Conservation (phyloP, 2,329 filamentous ascomycete species). For the Trichoderma koningii region DNA sequence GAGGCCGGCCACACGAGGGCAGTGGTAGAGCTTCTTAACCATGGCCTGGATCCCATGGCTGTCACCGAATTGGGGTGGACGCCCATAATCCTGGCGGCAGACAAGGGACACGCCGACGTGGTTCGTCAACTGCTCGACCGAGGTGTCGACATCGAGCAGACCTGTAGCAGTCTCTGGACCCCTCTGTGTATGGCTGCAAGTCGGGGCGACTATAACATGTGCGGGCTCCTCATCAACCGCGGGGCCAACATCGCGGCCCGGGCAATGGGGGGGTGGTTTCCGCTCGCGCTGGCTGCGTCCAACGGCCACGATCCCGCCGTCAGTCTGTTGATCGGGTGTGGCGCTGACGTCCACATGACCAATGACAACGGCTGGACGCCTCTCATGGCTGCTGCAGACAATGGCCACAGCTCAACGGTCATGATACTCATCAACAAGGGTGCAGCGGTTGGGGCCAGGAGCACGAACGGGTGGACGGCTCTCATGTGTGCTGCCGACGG, state of each 20-base stretch:
- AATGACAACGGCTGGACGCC: conserved; percentile 22
- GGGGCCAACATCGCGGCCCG: conserved; percentile 13
- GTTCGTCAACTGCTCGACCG: conserved; percentile 9
- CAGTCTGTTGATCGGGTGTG: conserved; percentile 4
- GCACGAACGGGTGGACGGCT: conserved; percentile 18
- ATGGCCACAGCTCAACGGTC: conserved; percentile 10
- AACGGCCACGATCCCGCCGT: conserved; percentile 16
- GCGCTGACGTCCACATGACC: conserved; percentile 20
- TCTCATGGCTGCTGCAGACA: conserved; percentile 19
- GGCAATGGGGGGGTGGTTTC: conserved; percentile 1
- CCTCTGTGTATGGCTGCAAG: conserved; percentile 25
- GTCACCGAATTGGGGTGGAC: conserved; percentile 10
- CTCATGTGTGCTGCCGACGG: conserved; percentile 21
- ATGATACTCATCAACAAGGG: conserved; percentile 22
- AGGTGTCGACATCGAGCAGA: conserved; percentile 19
- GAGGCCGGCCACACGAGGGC: conserved; percentile 17
- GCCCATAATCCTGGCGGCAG: conserved; percentile 19
- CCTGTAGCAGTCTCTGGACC: conserved; percentile 19
- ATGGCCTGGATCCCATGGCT: background rate
- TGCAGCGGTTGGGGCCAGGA: conserved; percentile 17
- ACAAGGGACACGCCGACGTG: conserved; percentile 4
- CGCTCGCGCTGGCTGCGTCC: conserved; percentile 17
- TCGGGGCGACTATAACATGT: conserved; percentile 1
- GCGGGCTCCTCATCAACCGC: conserved; percentile 8
- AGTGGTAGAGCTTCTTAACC: conserved; percentile 23